Evolutionary conservation across 2,329 filamentous ascomycete genomes (phyloP), one percentile per base, ranked within the genome.

Genomic region (Rhexocercosporidium sp.): DNA sequence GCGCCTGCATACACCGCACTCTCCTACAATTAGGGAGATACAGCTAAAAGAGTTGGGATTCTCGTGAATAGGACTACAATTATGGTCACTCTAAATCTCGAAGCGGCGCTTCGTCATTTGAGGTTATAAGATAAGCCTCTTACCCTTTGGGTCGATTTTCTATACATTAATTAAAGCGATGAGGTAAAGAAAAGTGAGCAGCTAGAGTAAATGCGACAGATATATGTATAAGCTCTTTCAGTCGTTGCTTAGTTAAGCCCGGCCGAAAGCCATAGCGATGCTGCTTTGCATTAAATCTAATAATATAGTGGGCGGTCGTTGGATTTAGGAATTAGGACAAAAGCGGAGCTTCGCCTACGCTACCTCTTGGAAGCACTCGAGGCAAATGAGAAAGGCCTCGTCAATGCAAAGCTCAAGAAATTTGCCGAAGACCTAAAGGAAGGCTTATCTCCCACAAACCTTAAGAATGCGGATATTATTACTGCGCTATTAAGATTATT

Each of bases 171-270:
- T 56, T 75, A 77, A 66, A n/a, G 12, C 7, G 67, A 76, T 49
- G 49, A 66, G 5, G 31, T 22, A 3, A 75, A 77, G 63, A 74
- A 71, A 41, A 69, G 31, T 22, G 53, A 65, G 7, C 75, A 77
- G 59, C 66, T 77, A 0, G 39, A 65, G 8, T 65, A 72, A 31
- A 77, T 77, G 75, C 71, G 69, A 25, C 46, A 74, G 3, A 78
- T 78, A 53, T 79, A 73, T 65, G 57, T 70, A 34, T 31, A 61
- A 20, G 74, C 75, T 9, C 16, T 64, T 3, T 64, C 67, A 20
- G 73, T 76, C 9, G 41, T 75, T 20, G 69, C 74, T 8, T 79
- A 76, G 76, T 67, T 78, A 3, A 76, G 76, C n/a, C 61, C 65
- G 6, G 44, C 61, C 8, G 62, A 53, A 41, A 59, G 62, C 20